Evolutionary conservation across 2,329 filamentous ascomycete genomes (phyloP), one percentile per base, ranked within the genome.

Genomic region (Exophiala dermatitidis): DNA sequence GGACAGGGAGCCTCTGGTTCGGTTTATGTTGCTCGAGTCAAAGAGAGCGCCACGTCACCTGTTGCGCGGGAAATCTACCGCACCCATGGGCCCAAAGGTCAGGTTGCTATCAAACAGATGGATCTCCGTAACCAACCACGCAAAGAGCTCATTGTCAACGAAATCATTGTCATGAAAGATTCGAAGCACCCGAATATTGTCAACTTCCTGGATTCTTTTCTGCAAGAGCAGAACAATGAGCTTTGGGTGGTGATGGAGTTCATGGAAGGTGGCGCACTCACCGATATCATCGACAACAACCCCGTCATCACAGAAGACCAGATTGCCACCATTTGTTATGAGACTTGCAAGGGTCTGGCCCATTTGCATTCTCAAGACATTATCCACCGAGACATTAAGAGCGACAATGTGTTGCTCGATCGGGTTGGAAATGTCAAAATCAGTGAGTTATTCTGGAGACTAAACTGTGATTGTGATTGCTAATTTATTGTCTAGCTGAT

Each of bases 241-340:
- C 80, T 98, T n/a, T 98, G 93, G 93, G 90, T 98, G 7, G 91
- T 98, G 48, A 95, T 98, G 93, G 93, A 98, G 74, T 98, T 90
- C 66, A 98, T 98, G 93, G 93, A 98, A 73, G 93, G 93, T 64
- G 93, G 93, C 73, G 88, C 93, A 58, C 75, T 98, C 69, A 98
- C 93, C 1, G 93, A 98, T 76, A 90, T 98, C 56, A 98, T 98
- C 72, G 93, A 98, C 72, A 96, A 97, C 74, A 98, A 97, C 71
- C 81, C 86, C 1, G 83, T 84, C 53, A 96, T 98, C 64, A 89
- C 86, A 3, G 93, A 98, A 71, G 89, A 96, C 68, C 93, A 98
- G 70, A 98, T 98, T 66, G 89, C 93, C 6, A 96, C 91, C 3
- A 97, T 98, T 61, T 97, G 91, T 71, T 81, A 86, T 48, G 93